A percentile compares a stretch with the other conserved stretches of the same genome.
phyloP scores from a whole-genome alignment of 805 yeast species.

The Saturnispora mendoncae region DNA sequence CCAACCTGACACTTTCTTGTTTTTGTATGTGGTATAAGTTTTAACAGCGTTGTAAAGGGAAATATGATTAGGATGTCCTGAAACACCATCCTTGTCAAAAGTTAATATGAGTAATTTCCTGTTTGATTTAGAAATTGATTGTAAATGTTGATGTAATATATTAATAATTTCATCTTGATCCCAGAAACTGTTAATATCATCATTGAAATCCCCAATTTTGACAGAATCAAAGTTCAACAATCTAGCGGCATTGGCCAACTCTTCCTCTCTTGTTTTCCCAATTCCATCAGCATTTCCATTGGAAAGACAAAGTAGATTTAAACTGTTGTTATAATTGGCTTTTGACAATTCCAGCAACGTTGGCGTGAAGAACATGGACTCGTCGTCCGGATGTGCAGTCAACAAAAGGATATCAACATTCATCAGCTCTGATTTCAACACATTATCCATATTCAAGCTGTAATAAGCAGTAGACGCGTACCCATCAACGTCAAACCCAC shows the following conservation, averaged over 20 bases:
- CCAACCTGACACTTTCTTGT: slow-evolving; percentile 15
- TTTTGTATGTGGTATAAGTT: slow-evolving; percentile 23
- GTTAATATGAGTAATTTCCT: slow-evolving; percentile 39
- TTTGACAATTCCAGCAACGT: slow-evolving; percentile 45
- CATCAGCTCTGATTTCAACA: slow-evolving; percentile 14
- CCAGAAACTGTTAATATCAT: slow-evolving; percentile 68
- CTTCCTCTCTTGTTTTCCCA: slow-evolving; percentile 55
- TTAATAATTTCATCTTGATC: slow-evolving; percentile 32
- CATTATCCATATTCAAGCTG: slow-evolving; percentile 17
- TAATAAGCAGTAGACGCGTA: slow-evolving; percentile 3
- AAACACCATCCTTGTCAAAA: slow-evolving; percentile 80
- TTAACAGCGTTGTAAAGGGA: slow-evolving; percentile 47
- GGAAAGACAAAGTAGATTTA: slow-evolving; percentile 63
- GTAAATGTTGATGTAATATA: not conserved
- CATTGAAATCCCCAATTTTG: slow-evolving; percentile 45
- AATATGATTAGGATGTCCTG: slow-evolving; percentile 81
- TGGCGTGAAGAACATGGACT: slow-evolving; percentile 94
- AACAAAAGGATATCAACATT: slow-evolving; percentile 29
- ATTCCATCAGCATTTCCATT: slow-evolving; percentile 70
- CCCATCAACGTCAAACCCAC: not conserved
- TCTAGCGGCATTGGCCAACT: slow-evolving; percentile 46
- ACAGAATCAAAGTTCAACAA: slow-evolving; percentile 44
- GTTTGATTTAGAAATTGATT: not conserved
- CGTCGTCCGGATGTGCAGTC: slow-evolving; percentile 97
- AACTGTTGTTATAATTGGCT: slow-evolving; percentile 38